These are phyloP conservation scores for Ustulina deusta DNA, from an alignment of 2,329 filamentous ascomycete genomes.

Conservation along the genomic window DNA sequence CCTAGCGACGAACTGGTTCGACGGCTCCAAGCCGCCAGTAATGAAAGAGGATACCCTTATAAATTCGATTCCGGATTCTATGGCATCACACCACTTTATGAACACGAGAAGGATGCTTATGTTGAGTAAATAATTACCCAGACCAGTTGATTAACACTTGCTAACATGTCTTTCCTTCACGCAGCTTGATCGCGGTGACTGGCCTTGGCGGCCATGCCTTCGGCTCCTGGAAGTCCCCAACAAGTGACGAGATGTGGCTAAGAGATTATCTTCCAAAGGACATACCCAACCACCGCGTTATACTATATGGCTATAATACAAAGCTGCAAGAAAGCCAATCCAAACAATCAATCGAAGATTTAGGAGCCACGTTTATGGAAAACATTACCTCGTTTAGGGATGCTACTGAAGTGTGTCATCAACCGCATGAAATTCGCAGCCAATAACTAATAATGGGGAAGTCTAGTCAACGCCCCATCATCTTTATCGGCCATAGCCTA, in stretches of 20 bases:
- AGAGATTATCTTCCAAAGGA: conserved; percentile 47
- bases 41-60: conserved; percentile 25
- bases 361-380: too few species aligned
- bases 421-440: too few species aligned
- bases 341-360: too few species aligned
- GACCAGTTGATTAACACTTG: background rate
- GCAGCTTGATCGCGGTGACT: conserved; percentile 48
- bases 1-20: background rate
- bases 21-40: background rate
- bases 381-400: too few species aligned
- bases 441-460: too few species aligned
- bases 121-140: conserved; percentile 39
- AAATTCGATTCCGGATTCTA: conserved; percentile 40
- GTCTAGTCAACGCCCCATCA: too few species aligned
- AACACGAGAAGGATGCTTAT: conserved; percentile 26
- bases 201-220: conserved; percentile 50
- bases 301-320: conserved; percentile 51
- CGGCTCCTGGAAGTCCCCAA: conserved; percentile 48
- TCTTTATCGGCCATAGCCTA: too few species aligned
- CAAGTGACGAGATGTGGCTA: conserved; percentile 47
- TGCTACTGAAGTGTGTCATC: too few species aligned
- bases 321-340: conserved; percentile 40
- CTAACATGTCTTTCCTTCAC: background rate
- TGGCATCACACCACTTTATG: conserved; percentile 48
- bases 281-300: conserved; percentile 42